A percentile compares a stretch with the other conserved stretches of the same genome.
Conservation (phyloP, 2,329 filamentous ascomycete species). For the Aspergillus carbonarius region DNA sequence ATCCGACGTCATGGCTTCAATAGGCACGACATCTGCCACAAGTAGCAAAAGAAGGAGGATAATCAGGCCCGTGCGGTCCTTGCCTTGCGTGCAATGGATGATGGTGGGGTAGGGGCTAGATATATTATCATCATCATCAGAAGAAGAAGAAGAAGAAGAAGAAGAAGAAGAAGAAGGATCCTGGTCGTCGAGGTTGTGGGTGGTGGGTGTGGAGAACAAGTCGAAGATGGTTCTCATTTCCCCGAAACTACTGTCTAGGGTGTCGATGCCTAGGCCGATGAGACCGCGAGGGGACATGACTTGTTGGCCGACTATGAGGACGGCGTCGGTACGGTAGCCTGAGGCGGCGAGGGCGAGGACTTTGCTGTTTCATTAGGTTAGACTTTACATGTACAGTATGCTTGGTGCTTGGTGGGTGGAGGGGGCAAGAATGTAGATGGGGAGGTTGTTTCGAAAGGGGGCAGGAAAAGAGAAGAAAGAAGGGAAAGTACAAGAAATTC, state of each 20-base stretch:
- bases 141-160: no score
- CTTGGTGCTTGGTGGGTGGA: not conserved
- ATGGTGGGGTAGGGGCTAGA: slow-evolving; percentile 59
- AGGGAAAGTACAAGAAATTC: slow-evolving; percentile 57
- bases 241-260: slow-evolving; percentile 63
- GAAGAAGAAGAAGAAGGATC: no score
- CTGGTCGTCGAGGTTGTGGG: not conserved
- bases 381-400: not conserved
- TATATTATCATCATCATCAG: no score
- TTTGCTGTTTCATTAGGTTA: slow-evolving; percentile 44
- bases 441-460: not conserved
- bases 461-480: slow-evolving; percentile 8
- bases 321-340: slow-evolving; percentile 68
- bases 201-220: slow-evolving; percentile 49
- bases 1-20: slow-evolving; percentile 65
- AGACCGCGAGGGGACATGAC: slow-evolving; percentile 73
- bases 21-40: slow-evolving; percentile 55
- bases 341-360: slow-evolving; percentile 63
- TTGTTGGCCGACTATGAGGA: slow-evolving; percentile 66
- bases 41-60: slow-evolving; percentile 65
- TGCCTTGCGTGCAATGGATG: slow-evolving; percentile 85
- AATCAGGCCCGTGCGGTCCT: slow-evolving; percentile 76
- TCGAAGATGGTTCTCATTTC: slow-evolving; percentile 70
- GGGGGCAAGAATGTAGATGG: not conserved
- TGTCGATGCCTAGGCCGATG: slow-evolving; percentile 67